A percentile compares a stretch with the other conserved stretches of the same genome.
phyloP scores from a whole-genome alignment of 2,329 filamentous ascomycete genomes.

The Aspergillus quadrilineatus region DNA sequence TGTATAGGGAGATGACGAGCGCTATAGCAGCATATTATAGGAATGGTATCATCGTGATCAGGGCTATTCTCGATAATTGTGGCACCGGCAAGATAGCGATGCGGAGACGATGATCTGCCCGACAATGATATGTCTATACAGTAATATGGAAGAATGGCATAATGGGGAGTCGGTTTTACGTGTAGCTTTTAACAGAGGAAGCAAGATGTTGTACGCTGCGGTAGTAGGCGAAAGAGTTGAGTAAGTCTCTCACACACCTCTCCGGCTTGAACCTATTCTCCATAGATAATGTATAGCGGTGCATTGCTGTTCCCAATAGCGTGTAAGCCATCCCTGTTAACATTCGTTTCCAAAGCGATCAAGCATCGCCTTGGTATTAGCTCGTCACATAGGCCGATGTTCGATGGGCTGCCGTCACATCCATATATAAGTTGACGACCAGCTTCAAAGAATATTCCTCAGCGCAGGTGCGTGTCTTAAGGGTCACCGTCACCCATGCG shows the following conservation, averaged over 20 bases:
- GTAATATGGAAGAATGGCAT: neutral
- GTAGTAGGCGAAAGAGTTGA: neutral
- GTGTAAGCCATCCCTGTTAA: slow-evolving; percentile 24
- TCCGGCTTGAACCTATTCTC: slow-evolving; percentile 19
- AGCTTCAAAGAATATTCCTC: slow-evolving; percentile 11
- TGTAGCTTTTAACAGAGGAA: slow-evolving; percentile 7
- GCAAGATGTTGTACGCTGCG: slow-evolving; percentile 6
- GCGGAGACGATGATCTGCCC: too few species aligned
- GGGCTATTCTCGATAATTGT: too few species aligned
- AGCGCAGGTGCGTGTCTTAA: neutral
- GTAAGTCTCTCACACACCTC: slow-evolving; percentile 22
- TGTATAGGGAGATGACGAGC: too few species aligned
- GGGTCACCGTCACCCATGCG: neutral
- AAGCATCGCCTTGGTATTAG: slow-evolving; percentile 16
- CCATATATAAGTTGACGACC: slow-evolving; percentile 16
- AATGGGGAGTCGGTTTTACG: neutral
- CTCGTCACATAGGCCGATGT: slow-evolving; percentile 1
- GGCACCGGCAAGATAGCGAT: too few species aligned
- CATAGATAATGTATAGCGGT: neutral
- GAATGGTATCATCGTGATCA: too few species aligned
- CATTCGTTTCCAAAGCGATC: slow-evolving; percentile 23
- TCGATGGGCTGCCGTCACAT: slow-evolving; percentile 6
- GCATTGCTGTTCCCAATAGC: slow-evolving; percentile 23
- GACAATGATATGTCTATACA: too few species aligned
- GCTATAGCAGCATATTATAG: too few species aligned